Base-by-base conservation (phyloP, 2,329 filamentous ascomycete genomes). In the Colletotrichum scovillei region DNA sequence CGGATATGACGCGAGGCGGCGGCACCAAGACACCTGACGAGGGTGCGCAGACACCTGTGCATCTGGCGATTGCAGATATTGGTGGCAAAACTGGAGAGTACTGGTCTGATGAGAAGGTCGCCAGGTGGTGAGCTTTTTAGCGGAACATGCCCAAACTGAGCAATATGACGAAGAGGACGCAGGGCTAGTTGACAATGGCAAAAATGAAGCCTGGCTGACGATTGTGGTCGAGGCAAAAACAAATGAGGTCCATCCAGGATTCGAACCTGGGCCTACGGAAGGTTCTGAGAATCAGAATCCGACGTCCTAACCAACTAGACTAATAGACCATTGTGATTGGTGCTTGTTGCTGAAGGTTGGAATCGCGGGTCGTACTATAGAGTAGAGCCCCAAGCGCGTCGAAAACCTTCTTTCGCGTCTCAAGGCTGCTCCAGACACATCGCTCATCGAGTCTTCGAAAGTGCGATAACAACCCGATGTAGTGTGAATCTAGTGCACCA, bases 1-100 rank as follows among this genome's bases (percentile, higher is more conserved):
- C 85, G n/a, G 85, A 86, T 63, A 86, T 86, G 85, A 85, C 82
- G 0, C 82, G 81, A 73, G 82, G 83, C 0, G 79, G 80, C 35
- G 83, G 82, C 0, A 77, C 74, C 4, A 84, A 82, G 78, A 84
- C 81, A 14, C 80, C 82, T 4, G 85, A 86, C 74, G 71, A 86
- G 73, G 85, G 85, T 12, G 84, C 85, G 11, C 78, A 81, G 76
- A 86, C 83, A 49, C 84, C 84, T 1, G 85, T 86, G 1, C 70
- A 81, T 73, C 75, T 87, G 30, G 85, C 85, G 14, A 69, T 86
- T 24, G 79, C 78, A 24, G 84, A 86, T 73, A 79, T 85, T 14
- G 76, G 79, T 5, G 79, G 78, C 0, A 76, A 76, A 65, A 78
- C 78, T 3, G 85, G 83, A 0, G 71, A 76, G 32, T 86, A 84